phyloP scores from a whole-genome alignment of 805 yeast genomes.

The Kodamaea neixiangensis region DNA sequence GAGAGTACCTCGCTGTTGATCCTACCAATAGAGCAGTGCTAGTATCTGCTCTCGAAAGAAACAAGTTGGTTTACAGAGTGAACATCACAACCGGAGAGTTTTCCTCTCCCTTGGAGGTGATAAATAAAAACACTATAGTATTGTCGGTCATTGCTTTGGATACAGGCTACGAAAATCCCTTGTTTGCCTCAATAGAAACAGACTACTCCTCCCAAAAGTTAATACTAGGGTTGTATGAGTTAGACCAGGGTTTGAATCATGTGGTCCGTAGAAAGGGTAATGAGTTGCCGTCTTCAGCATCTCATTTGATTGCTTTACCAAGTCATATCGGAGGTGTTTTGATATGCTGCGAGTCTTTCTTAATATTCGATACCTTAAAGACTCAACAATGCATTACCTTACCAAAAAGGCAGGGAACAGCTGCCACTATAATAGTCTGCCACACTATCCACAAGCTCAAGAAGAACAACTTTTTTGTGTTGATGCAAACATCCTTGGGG shows the following conservation, averaged over 20 bases:
- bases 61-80: constrained; percentile 69
- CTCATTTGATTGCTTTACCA: constrained; percentile 66
- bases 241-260: constrained; percentile 85
- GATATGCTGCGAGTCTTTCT: constrained; percentile 56
- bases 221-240: constrained; percentile 66
- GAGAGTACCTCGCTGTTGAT: constrained; percentile 69
- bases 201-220: constrained; percentile 40
- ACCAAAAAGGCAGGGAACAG: constrained; percentile 47
- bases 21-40: constrained; percentile 69
- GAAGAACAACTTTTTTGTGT: constrained; percentile 57
- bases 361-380: constrained; percentile 52
- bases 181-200: constrained; percentile 78
- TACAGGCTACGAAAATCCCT: constrained; percentile 72
- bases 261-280: constrained; percentile 48
- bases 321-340: constrained; percentile 70
- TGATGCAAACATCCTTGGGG: constrained; percentile 71
- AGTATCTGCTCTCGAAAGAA: constrained; percentile 71
- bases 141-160: constrained; percentile 62
- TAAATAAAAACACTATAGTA: constrained; percentile 51
- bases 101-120: constrained; percentile 76
- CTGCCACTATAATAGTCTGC: constrained; percentile 43
- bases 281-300: constrained; percentile 38
- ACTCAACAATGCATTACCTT: constrained; percentile 35
- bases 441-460: constrained; percentile 70
- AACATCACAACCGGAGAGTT: constrained; percentile 47